A percentile compares a stretch with the other conserved stretches of the same genome.
phyloP scores from a whole-genome alignment of 106 monocot species.

The Vanilla planifolia region DNA sequence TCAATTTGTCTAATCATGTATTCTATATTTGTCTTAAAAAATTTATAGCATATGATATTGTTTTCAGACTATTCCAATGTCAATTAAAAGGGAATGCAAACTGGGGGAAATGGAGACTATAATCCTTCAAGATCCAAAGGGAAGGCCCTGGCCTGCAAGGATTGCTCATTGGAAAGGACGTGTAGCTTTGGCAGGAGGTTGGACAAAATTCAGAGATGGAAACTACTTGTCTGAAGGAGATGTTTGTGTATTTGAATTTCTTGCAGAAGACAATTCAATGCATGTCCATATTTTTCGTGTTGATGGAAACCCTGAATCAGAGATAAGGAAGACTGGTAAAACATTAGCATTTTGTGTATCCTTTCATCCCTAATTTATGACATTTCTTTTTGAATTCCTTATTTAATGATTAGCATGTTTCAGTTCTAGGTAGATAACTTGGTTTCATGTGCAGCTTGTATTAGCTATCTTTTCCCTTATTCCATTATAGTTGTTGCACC shows the following conservation, averaged over 20 bases:
- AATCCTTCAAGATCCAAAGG: slow-evolving; percentile 12
- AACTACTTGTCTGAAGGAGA: slow-evolving; percentile 11
- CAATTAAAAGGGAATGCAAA: slow-evolving; percentile 2
- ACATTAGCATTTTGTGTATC: background rate
- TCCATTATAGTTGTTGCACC: no score
- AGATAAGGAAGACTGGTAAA: background rate
- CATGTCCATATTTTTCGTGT: slow-evolving; percentile 20
- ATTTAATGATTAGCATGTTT: background rate
- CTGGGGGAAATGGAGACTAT: background rate
- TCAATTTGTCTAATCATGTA: no score
- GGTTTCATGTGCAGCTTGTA: no score
- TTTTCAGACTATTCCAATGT: slow-evolving; percentile 13
- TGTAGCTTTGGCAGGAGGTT: slow-evolving; percentile 9
- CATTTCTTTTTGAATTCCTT: background rate
- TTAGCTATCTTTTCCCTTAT: no score
- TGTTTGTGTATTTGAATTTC: slow-evolving; percentile 18
- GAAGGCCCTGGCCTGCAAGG: slow-evolving; percentile 12
- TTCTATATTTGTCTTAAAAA: no score
- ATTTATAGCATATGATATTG: no score
- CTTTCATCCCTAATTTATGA: background rate
- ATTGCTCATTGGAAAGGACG: slow-evolving; percentile 12
- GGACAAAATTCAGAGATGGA: slow-evolving; percentile 9
- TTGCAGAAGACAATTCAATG: background rate
- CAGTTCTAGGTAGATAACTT: no score
- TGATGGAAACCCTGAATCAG: background rate